These are phyloP conservation scores for Cymbopogon flexuosus DNA, from an alignment of 202 grass and related monocot genomes.

Conservation along the genomic window DNA sequence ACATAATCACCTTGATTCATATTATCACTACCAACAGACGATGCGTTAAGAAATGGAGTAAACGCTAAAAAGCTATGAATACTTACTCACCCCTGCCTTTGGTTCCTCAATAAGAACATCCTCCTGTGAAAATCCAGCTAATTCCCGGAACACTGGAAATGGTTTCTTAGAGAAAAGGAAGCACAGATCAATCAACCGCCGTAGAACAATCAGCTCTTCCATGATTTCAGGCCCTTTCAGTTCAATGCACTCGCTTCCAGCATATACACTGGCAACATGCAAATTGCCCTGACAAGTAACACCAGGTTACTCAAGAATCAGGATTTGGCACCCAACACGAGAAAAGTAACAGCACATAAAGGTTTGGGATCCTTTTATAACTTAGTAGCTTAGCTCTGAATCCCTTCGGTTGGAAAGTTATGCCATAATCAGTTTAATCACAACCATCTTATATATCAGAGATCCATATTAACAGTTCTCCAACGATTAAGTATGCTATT, in stretches of 20 bases:
- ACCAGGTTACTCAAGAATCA: neutral
- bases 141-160: slow-evolving; percentile 74
- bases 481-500: neutral
- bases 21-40: slow-evolving; percentile 1
- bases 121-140: slow-evolving; percentile 65
- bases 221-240: slow-evolving; percentile 65
- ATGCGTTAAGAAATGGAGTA: slow-evolving; percentile 7
- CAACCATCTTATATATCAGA: neutral
- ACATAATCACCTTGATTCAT: slow-evolving; percentile 24
- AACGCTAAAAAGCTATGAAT: slow-evolving; percentile 33
- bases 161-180: slow-evolving; percentile 94
- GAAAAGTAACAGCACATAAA: slow-evolving; percentile 8
- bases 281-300: slow-evolving; percentile 56
- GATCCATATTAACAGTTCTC: neutral
- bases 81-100: slow-evolving; percentile 88
- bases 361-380: slow-evolving; percentile 5
- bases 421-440: neutral
- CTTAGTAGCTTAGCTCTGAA: neutral
- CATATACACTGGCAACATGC: slow-evolving; percentile 80
- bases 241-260: slow-evolving; percentile 74
- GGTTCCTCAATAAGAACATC: slow-evolving; percentile 92
- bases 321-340: neutral
- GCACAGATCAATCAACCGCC: slow-evolving; percentile 73
- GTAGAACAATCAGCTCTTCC: slow-evolving; percentile 66
- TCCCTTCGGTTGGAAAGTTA: slow-evolving; percentile 18